Evolutionary conservation across 2,329 filamentous ascomycete genomes (phyloP).

Genomic region (Sporothrix schenckii): DNA sequence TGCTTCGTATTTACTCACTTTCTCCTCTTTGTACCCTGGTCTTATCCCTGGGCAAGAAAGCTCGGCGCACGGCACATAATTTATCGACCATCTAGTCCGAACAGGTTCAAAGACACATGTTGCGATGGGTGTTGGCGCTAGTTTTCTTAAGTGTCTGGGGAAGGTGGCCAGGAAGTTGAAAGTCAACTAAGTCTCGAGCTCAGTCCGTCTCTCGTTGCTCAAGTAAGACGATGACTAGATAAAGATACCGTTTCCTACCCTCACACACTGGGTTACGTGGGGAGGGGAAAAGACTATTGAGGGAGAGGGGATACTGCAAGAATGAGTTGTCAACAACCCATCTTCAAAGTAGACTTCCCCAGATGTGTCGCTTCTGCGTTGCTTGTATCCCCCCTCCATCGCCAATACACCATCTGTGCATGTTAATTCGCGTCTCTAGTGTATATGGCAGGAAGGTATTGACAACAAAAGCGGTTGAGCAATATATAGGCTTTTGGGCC

Average conservation of each 20-base stretch:
- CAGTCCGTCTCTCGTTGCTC: background rate
- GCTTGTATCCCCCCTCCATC: no score
- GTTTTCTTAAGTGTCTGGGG: background rate
- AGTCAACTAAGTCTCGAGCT: slow-evolving; percentile 8
- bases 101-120: background rate
- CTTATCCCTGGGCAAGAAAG: background rate
- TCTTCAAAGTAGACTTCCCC: background rate
- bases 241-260: background rate
- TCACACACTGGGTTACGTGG: no score
- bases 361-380: background rate
- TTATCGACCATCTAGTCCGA: slow-evolving; percentile 18
- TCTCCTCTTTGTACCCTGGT: background rate
- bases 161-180: background rate
- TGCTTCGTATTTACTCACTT: background rate
- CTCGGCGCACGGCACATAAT: slow-evolving; percentile 13
- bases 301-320: background rate
- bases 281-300: background rate
- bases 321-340: background rate
- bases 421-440: background rate
- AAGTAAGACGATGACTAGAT: background rate
- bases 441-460: background rate
- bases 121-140: slow-evolving; percentile 20
- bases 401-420: no score
- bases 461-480: slow-evolving; percentile 12
- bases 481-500: background rate